phyloP scores from a whole-genome alignment of 2,329 filamentous ascomycete species.

The Aspergillus nomiae region DNA sequence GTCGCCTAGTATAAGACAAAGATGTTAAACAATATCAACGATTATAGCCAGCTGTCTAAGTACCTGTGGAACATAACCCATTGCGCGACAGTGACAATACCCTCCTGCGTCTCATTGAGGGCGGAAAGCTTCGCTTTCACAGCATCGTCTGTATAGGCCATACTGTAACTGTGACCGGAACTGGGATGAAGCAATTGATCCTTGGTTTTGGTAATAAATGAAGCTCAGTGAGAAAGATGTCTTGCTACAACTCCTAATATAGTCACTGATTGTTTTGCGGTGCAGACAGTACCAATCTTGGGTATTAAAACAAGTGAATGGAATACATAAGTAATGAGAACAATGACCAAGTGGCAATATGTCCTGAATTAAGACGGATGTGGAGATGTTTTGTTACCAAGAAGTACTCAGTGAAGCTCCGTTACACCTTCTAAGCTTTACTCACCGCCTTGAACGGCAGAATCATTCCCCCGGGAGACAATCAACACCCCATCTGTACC shows the following conservation, averaged over 20 bases:
- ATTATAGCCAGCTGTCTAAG: slow-evolving; percentile 20
- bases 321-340: background rate
- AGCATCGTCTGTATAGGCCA: slow-evolving; percentile 96
- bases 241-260: background rate
- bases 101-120: slow-evolving; percentile 95
- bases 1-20: slow-evolving; percentile 62
- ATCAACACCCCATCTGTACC: slow-evolving; percentile 10
- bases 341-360: background rate
- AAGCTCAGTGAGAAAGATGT: background rate
- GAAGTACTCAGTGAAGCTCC: slow-evolving; percentile 4
- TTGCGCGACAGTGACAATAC: slow-evolving; percentile 93
- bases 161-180: slow-evolving; percentile 41
- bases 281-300: background rate
- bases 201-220: background rate
- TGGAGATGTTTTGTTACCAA: background rate
- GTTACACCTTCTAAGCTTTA: slow-evolving; percentile 15
- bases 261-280: background rate
- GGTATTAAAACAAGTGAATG: background rate
- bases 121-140: slow-evolving; percentile 93
- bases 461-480: slow-evolving; percentile 16
- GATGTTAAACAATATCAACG: slow-evolving; percentile 18
- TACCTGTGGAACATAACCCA: slow-evolving; percentile 99
- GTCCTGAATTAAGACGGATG: background rate
- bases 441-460: slow-evolving; percentile 23
- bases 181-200: background rate